phyloP scores from a whole-genome alignment of 1,139 yeast species.

The Pichia sp. region DNA sequence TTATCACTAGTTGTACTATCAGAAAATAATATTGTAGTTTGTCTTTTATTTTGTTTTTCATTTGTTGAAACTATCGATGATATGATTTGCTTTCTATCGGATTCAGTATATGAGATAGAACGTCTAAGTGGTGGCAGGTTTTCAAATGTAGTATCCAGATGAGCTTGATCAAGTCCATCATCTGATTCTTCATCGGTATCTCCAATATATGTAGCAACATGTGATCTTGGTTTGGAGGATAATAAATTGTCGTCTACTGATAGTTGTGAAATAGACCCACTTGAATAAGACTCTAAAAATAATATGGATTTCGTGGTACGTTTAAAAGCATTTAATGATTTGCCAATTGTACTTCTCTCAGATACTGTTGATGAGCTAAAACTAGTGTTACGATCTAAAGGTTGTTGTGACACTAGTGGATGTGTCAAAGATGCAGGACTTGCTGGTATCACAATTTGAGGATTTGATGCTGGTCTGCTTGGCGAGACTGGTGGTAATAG shows the following conservation, averaged over 20 bases:
- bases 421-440: constrained; percentile 2
- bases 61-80: neutral
- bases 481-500: constrained; percentile 2
- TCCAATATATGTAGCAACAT: neutral
- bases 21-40: neutral
- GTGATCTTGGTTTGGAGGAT: neutral
- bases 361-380: constrained; percentile 11
- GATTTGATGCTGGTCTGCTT: neutral
- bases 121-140: constrained; percentile 2
- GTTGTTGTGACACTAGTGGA: neutral
- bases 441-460: neutral
- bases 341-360: constrained; percentile 18
- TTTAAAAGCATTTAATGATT: constrained; percentile 20
- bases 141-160: neutral
- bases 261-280: neutral
- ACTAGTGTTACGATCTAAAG: constrained; percentile 5
- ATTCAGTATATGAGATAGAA: constrained; percentile 11
- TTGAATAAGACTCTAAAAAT: constrained; percentile 18
- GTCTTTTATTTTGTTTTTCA: neutral
- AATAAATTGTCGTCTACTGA: neutral
- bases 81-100: constrained; percentile 8
- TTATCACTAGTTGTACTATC: neutral
- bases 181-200: neutral
- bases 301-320: constrained; percentile 22
- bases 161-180: neutral